Base-by-base conservation (phyloP, 2,329 filamentous ascomycete species). In the Fusarium buharicum region DNA sequence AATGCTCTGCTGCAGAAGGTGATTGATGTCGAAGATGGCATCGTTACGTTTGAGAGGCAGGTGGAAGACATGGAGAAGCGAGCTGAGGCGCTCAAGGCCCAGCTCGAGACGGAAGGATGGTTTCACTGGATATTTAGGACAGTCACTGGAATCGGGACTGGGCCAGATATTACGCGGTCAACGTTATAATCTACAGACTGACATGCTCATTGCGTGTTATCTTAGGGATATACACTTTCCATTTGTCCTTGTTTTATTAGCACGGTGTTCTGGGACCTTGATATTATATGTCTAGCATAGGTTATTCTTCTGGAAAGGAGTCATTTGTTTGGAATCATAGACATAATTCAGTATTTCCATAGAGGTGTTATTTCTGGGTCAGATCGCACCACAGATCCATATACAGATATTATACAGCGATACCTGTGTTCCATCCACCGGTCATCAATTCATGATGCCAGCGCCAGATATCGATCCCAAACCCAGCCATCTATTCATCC, bases 21-120 rank as follows among this genome's bases (percentile, higher is more conserved):
- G 10, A 84, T 91, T 68, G 94, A 98, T 71, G 90, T 97, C 9
- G 93, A 97, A 71, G 90, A 92, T 59, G 91, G 90, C 1, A 86
- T 96, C 1, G 79, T 78, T 11, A 90, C 93, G 59, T 96, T 96
- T 74, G 91, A 93, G 75, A 82, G 85, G 44, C 90, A 93, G 73
- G 90, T 95, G 2, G 79, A 84, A 40, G 88, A 91, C 50, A 83
- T 92, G 44, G 91, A 90, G 79, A 81, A 75, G 36, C 79, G 86
- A 34, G 85, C 89, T 1, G 82, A 85, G 36, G 84, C 86, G 64
- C 75, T 93, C 28, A 85, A 90, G 70, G 72, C 72, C 13, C 84
- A 86, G 62, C 82, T 90, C 8, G 84, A 87, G 75, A 85, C 81
- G 57, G 86, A 89, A 73, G 85, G 85, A 68, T 87, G 84, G 84